Base-by-base conservation (phyloP, 1,284 basidiomycete species). In the Phaffia rhodozyma region DNA sequence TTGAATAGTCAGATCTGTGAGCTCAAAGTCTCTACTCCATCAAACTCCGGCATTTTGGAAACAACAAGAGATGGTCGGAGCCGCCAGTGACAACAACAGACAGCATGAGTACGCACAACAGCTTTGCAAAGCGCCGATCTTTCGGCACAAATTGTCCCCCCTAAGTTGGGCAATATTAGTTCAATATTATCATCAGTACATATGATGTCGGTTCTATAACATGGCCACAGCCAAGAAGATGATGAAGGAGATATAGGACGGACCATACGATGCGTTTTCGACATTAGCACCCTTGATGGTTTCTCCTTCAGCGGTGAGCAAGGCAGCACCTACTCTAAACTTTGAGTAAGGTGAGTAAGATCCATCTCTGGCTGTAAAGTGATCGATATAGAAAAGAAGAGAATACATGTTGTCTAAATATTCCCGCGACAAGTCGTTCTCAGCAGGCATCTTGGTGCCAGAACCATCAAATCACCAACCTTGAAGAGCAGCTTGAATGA, bases 221-320 rank as follows among this genome's bases (percentile, higher is more conserved):
- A 34, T 34, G 32, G 32, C 32, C 32, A 5, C 9, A 5, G 9
- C 16, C 13, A 16, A 11, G 38, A 43, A 43, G 38, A 5, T 49
- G 27, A 55, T n/a, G 63, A 32, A 53, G 20, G 1, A 32, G 50
- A 51, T 23, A 32, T 29, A 29, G 23, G 9, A 70, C 77, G 58
- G 60, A 87, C 91, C 87, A 72, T 91, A 92, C 0, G 88, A 89
- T 0, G 89, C 89, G 71, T 94, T 94, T 76, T 96, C 91, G 65
- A 94, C 81, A 71, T 93, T 94, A 49, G 55, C 67, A n/a, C 62
- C 66, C 58, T 64, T 64, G 55, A 61, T 61, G 20, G 55, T 60
- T 48, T 66, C 60, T 20, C 64, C 64, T 11, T 58, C 11, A 23
- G 21, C 11, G 16, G 59, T 56, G 21, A 66, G 55, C 18, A 66